These are phyloP conservation scores for Phalaenopsis aphrodite DNA, from an alignment of 106 monocot genomes.

Conservation along the genomic window DNA sequence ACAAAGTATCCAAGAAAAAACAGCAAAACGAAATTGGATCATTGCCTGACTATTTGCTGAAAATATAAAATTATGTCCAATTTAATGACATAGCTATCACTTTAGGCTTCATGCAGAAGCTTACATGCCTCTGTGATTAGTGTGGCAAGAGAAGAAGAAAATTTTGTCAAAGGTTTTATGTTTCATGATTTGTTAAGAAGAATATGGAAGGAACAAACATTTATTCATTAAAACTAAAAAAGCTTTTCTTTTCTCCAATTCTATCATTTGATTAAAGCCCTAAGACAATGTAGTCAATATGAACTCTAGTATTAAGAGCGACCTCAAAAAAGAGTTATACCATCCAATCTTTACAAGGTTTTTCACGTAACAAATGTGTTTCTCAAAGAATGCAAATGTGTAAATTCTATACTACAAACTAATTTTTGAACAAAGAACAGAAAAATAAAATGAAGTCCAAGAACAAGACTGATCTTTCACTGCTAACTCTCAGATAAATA, in stretches of 20 bases:
- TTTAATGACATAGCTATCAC: background rate
- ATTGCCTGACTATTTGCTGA: background rate
- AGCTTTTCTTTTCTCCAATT: background rate
- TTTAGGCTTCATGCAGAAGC: background rate
- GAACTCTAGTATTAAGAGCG: background rate
- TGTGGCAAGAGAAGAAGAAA: background rate
- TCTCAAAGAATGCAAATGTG: background rate
- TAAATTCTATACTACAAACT: background rate
- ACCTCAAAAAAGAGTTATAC: background rate
- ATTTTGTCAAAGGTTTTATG: background rate
- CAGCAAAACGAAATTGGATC: background rate
- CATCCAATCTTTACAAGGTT: background rate
- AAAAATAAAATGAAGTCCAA: no score
- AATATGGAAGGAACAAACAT: background rate
- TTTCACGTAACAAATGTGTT: background rate
- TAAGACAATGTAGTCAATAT: background rate
- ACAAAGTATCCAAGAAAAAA: background rate
- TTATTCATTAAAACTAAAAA: background rate
- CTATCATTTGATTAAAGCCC: background rate
- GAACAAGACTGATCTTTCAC: no score
- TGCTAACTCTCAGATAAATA: no score
- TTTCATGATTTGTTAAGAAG: background rate
- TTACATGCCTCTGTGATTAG: background rate
- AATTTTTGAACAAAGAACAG: background rate
- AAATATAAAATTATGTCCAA: background rate